Evolutionary conservation across 2,329 filamentous ascomycete genomes (phyloP).

Genomic region (Neofusicoccum cordaticola): DNA sequence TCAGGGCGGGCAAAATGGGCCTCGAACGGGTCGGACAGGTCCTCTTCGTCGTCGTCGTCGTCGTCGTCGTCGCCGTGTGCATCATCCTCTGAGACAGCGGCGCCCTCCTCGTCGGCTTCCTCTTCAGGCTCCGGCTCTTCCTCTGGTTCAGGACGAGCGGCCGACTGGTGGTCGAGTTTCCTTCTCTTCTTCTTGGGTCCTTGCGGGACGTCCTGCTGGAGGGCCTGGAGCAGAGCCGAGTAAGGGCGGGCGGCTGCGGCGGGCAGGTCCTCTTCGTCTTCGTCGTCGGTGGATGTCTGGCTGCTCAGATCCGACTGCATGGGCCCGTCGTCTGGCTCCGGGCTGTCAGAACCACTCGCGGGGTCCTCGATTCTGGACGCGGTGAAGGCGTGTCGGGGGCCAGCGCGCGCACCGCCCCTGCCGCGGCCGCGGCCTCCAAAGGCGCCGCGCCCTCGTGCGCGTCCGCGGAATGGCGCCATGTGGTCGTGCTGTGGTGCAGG

Average conservation of each 20-base stretch:
- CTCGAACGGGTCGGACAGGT: conserved; percentile 69
- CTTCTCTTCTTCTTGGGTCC: conserved; percentile 52
- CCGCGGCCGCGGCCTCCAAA: conserved; percentile 22
- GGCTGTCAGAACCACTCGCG: conserved; percentile 14
- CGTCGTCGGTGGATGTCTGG: conserved; percentile 19
- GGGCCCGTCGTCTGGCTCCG: conserved; percentile 29
- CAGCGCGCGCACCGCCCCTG: not conserved
- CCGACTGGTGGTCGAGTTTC: conserved; percentile 43
- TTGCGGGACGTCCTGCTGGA: conserved; percentile 43
- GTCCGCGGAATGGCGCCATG: conserved; percentile 22
- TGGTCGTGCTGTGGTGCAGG: not conserved
- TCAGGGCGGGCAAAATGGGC: conserved; percentile 72
- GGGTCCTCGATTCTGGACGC: conserved; percentile 21
- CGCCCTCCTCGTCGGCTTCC: conserved; percentile 25
- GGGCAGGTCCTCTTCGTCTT: conserved; percentile 31
- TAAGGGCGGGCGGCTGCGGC: conserved; percentile 45
- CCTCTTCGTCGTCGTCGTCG: conserved; percentile 47
- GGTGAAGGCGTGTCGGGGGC: not conserved
- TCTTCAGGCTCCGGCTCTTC: conserved; percentile 26
- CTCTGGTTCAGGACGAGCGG: conserved; percentile 16
- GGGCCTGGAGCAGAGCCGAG: conserved; percentile 55
- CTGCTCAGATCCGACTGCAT: conserved; percentile 17
- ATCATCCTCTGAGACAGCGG: conserved; percentile 39
- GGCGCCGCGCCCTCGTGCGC: conserved; percentile 23
- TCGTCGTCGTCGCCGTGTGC: conserved; percentile 43